phyloP scores from a whole-genome alignment of 352 stramenopile species.

The Thraustochytrium sp. region DNA sequence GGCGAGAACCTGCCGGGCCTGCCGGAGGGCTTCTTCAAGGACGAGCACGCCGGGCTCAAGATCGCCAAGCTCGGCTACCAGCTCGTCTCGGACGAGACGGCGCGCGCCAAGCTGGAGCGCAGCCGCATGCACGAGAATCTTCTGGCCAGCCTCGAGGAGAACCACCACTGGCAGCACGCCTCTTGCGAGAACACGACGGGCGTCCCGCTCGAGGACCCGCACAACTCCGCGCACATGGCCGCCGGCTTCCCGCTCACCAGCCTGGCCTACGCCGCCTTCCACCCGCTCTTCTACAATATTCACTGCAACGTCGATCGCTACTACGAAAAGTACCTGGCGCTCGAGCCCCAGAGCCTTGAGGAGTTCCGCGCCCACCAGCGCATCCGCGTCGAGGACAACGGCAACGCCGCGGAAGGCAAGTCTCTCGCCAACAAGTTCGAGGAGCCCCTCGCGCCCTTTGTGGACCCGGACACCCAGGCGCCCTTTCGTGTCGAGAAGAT shows the following conservation, averaged over 20 bases:
- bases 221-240: constrained; percentile 40
- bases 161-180: constrained; percentile 9
- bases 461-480: neutral
- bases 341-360: neutral
- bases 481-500: neutral
- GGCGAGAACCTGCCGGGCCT: neutral
- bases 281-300: constrained; percentile 36
- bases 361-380: neutral
- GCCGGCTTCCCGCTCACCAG: neutral
- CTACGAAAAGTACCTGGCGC: constrained; percentile 42
- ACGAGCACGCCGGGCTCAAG: neutral
- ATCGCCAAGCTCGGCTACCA: neutral
- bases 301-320: constrained; percentile 41
- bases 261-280: neutral
- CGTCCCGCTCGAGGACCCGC: neutral
- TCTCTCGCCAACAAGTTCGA: neutral
- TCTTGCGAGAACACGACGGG: neutral
- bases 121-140: neutral
- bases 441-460: neutral
- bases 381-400: neutral
- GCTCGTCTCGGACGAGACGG: neutral
- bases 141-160: neutral
- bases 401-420: neutral
- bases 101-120: neutral
- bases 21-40: neutral